Base-by-base conservation (phyloP, 2,329 filamentous ascomycete genomes). In the Periconia digitata region DNA sequence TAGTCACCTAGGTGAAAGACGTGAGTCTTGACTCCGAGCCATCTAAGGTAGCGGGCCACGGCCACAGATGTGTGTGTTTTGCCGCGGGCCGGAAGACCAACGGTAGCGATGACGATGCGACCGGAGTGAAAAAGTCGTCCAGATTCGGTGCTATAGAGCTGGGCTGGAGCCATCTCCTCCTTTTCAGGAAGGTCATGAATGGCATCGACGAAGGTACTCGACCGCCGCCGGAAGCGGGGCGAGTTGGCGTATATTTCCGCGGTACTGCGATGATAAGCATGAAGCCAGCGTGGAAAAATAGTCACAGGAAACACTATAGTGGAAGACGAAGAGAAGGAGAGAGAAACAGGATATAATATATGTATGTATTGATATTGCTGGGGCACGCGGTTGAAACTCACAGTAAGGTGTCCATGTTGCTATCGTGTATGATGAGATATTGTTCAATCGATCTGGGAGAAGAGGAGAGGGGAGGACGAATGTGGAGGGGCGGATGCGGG, bases 31-130 rank as follows among this genome's bases (percentile, higher is more conserved):
- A 99, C 94, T 54, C 94, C 94, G 34, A 99, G 82, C 94, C 94
- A 99, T 72, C 92, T 85, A 38, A 99, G 79, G 75, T 99, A 99
- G 39, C 94, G 86, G 40, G 92, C 91, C 65, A 99, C 81, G 6
- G 94, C 96, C 44, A 99, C 94, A 49, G 92, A 96, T 44, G 96
- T 95, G 66, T 99, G 94, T 81, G 94, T 99, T 76, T 99, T 99
- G 52, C 94, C 94, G 64, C 94, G 86, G 34, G 94, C 94, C 36
- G 94, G 94, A 23, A 96, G 83, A 20, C 94, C 94, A 58, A 97
- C 94, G 70, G 96, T 96, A 56, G 94, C 92, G 62, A 99, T 97
- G 40, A 92, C 92, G 69, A 99, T 99, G 49, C 92, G 85, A 40
- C 94, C 94, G 18, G 94, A 96, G 73, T 99, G 94, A 71, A 99